Base-by-base conservation (phyloP, 2,329 filamentous ascomycete species). In the Nannizzia gypsea region DNA sequence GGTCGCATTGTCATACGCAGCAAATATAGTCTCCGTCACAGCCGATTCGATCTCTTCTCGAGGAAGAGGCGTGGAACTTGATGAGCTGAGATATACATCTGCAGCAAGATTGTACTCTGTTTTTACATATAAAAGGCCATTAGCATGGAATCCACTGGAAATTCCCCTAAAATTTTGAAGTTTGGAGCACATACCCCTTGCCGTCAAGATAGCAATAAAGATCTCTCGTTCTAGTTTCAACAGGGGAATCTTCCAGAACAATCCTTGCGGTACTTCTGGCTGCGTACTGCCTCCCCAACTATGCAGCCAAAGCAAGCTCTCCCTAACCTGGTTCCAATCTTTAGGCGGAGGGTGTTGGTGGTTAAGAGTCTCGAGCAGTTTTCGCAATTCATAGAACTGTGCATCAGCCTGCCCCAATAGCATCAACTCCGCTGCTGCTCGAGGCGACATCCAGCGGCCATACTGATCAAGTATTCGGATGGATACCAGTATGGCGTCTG, bases 1-100 rank as follows among this genome's bases (percentile, higher is more conserved):
- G 67, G 79, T 85, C 20, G 83, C 83, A 63, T 83, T 83, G 67
- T 86, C 83, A 67, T 86, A 86, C 20, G 78, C 74, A 24, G 79
- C 70, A 70, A 83, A 78, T 17, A 81, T 78, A 40, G 78, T 74
- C 6, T 74, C 74, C 13, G 81, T 70, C 15, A 84, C 74, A 13
- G 79, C 75, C 24, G 73, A 67, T 70, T 85, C 81, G 5, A 83
- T 75, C 28, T 78, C 76, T 0, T 71, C 65, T 6, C 66, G 62
- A n/a, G 71, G 68, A 9, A 83, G 68, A 15, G 75, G 72, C 6
- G 68, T 64, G 6, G 70, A 64, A 1, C 60, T 62, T 20, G 67
- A 61, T n/a, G 58, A 6, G 42, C 54, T 56, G 11, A 59, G 55
- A 60, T 78, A 79, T 15, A 75, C 67, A n/a, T 74, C 69, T 56